Evolutionary conservation across 169 alveolate genomes (phyloP), one percentile per base, ranked within the genome.

Genomic region (Theileria sp.): DNA sequence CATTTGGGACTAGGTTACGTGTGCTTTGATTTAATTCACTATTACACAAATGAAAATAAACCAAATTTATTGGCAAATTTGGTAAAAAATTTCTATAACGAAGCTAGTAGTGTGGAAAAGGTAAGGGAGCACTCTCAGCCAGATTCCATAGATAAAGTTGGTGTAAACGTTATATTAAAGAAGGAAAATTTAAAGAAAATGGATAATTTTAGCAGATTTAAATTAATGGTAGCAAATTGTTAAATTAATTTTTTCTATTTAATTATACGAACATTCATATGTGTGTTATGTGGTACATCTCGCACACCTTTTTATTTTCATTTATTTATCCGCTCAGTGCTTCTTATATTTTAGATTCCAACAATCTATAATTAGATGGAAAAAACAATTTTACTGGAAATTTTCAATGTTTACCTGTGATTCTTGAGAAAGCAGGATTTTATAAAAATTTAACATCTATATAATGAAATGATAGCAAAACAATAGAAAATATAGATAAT

Each of bases 161-260:
- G n/a, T 32, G 19, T 30, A 2, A 15, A 36, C 17, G 64, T n/a
- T 9, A 36, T 19, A 12, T 2, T 7, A 23, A 49, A 36, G 51
- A 32, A 21, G 36, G n/a, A 38, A n/a, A 26, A 65, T 12, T 13
- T 73, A 21, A 66, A 65, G 4, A 68, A 80, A 23, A 4, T 73
- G 17, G 72, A 80, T 49, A 80, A 78, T 81, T 80, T 80, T 78
- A 60, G 76, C 28, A 21, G 87, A 17, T 65, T 80, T n/a, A 50
- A 81, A 36, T 23, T 21, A 77, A 75, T 80, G 75, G 82, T 80
- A n/a, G n/a, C 77, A 36, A 71, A 44, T 44, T 44, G 54, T 44
- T 44, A 44, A 44, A 44, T 44, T 44, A 44, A 44, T 44, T 44
- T 44, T 44, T 44, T 44, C 54, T 4, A 44, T 44, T 44, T 13